Percentiles rank a stretch among this genome's conserved stretches.
Conservation (phyloP, 148 eudicot genomes). For the Polygonum aviculare region DNA sequence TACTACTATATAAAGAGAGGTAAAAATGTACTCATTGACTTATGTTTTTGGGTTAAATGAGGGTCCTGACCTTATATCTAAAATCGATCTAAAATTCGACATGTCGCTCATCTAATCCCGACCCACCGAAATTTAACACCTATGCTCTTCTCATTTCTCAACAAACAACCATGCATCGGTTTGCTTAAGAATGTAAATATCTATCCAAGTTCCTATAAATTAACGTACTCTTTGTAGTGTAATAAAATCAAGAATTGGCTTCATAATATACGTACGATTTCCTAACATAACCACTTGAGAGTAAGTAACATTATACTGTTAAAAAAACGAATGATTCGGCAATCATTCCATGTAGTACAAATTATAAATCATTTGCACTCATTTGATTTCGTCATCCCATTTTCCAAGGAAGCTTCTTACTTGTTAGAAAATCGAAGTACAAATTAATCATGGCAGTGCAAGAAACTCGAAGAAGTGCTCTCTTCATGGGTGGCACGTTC, state of each 20-base stretch:
- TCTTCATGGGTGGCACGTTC: conserved; percentile 18
- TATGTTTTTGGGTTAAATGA: too few relatives aligned
- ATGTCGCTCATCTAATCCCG: too few relatives aligned
- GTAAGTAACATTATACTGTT: not conserved
- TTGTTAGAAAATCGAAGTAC: not conserved
- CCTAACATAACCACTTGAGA: not conserved
- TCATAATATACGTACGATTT: not conserved
- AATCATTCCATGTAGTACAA: conserved; percentile 7
- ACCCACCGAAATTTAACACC: too few relatives aligned
- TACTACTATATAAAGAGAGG: too few relatives aligned
- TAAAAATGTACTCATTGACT: too few relatives aligned
- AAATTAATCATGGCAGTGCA: not conserved
- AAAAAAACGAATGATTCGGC: not conserved
- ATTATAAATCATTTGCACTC: not conserved
- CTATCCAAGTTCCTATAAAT: too few relatives aligned
- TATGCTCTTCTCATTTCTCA: not conserved
- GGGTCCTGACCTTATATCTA: too few relatives aligned
- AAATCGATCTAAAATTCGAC: too few relatives aligned
- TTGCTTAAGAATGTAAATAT: not conserved
- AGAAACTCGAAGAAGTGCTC: conserved; percentile 16
- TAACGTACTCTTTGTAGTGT: not conserved
- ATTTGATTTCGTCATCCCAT: conserved; percentile 10
- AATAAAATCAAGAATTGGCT: not conserved
- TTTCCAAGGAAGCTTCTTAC: conserved; percentile 5
- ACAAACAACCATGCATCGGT: not conserved